A percentile compares a stretch with the other conserved stretches of the same genome.
These are phyloP conservation scores for Xylaria castorea DNA, from an alignment of 495 filamentous ascomycete genomes.

Conservation along the genomic window DNA sequence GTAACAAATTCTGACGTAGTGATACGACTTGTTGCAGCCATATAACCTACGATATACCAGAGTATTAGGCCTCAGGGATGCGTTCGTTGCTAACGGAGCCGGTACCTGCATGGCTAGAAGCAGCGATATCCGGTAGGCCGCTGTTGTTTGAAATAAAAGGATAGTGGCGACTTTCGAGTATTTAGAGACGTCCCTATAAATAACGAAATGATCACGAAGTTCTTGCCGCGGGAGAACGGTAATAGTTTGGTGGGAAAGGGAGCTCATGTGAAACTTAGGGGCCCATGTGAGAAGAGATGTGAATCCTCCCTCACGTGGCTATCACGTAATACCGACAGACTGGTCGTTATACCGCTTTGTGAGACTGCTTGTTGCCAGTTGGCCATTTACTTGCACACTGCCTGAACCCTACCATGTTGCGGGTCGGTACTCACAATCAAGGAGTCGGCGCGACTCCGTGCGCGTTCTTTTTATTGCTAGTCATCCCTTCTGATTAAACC, in stretches of 20 bases:
- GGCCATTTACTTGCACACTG: neutral
- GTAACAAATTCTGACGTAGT: neutral
- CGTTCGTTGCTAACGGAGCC: neutral
- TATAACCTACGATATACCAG: no score
- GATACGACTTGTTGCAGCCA: neutral
- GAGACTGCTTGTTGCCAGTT: neutral
- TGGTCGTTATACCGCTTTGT: neutral
- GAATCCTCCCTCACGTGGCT: neutral
- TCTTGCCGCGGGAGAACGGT: neutral
- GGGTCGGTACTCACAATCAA: neutral
- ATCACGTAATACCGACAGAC: constrained; percentile 5
- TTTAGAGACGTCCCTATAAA: neutral
- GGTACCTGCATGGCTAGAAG: neutral
- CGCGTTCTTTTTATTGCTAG: neutral
- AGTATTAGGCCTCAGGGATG: no score
- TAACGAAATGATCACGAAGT: neutral
- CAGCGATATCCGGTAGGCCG: neutral
- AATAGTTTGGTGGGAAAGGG: neutral
- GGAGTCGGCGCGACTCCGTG: neutral
- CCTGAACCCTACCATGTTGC: neutral
- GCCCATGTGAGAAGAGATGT: neutral
- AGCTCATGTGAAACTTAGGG: neutral
- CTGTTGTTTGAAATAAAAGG: neutral
- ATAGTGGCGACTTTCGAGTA: neutral
- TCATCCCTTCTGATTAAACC: constrained; percentile 10